Percentiles rank a stretch among this genome's conserved stretches.
phyloP scores from a whole-genome alignment of 2,329 filamentous ascomycete species.

The Scedosporium dehoogii region DNA sequence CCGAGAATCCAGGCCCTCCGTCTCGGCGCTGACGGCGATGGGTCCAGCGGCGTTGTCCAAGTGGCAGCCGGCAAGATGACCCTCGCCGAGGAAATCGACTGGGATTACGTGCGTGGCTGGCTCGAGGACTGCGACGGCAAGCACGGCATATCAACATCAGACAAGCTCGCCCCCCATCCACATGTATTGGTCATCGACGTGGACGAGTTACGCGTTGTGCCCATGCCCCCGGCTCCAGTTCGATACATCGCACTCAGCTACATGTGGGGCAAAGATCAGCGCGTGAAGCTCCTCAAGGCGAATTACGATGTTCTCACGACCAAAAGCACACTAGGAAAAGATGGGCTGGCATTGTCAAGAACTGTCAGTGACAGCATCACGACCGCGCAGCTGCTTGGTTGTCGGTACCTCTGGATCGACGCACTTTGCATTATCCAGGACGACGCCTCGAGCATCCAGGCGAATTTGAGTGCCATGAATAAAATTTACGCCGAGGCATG shows the following conservation, averaged over 20 bases:
- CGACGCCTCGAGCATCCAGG: constrained; percentile 24
- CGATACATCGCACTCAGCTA: constrained; percentile 35
- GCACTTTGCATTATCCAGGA: constrained; percentile 34
- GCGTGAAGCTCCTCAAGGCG: constrained; percentile 1
- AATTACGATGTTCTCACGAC: background rate
- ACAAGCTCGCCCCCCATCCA: background rate
- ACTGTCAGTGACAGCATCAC: constrained; percentile 29
- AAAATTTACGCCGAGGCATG: constrained; percentile 32
- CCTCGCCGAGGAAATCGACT: background rate
- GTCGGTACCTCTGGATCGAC: constrained; percentile 36
- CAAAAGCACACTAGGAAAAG: background rate
- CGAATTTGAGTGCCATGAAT: constrained; percentile 31
- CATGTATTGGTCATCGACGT: background rate
- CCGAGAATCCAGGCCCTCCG: background rate
- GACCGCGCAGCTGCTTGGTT: constrained; percentile 28
- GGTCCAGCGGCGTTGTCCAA: background rate
- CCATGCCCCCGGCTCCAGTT: background rate
- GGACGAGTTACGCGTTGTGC: background rate
- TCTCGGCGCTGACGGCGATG: background rate
- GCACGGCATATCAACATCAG: background rate
- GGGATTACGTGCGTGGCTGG: background rate
- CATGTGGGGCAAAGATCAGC: constrained; percentile 23
- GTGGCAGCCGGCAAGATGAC: background rate
- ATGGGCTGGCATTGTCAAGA: background rate
- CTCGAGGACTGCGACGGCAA: background rate